Conservation (phyloP, 805 yeast species). For the Myxozyma monticola region DNA sequence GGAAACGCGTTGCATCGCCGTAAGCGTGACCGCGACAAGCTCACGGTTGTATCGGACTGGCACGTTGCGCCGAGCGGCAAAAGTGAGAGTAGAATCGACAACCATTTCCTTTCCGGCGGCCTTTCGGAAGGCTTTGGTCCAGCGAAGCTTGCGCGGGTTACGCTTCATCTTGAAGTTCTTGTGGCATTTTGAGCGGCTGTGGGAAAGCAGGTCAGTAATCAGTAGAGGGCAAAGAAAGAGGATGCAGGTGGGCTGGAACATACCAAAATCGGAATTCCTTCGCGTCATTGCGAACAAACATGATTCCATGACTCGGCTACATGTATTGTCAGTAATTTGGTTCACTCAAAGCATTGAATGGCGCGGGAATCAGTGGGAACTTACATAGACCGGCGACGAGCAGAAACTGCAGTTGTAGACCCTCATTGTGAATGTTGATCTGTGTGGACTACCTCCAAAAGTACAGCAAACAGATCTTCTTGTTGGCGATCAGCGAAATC, state of each 20-base stretch:
- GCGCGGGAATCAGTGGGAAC: too few species aligned
- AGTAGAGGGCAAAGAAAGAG: neutral
- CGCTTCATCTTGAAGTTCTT: slow-evolving; percentile 96
- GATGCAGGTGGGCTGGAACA: neutral
- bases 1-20: slow-evolving; percentile 94
- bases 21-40: slow-evolving; percentile 87
- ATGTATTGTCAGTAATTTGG: too few species aligned
- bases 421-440: slow-evolving; percentile 72
- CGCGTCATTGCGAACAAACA: slow-evolving; percentile 97
- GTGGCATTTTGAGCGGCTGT: slow-evolving; percentile 87
- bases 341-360: too few species aligned
- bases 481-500: too few species aligned
- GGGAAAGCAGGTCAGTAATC: neutral
- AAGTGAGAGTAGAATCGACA: slow-evolving; percentile 92
- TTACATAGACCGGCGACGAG: slow-evolving; percentile 84
- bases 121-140: slow-evolving; percentile 99
- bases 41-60: slow-evolving; percentile 98
- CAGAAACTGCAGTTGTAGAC: slow-evolving; percentile 92
- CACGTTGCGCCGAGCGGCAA: slow-evolving; percentile 95
- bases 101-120: slow-evolving; percentile 99
- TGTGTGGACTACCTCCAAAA: too few species aligned
- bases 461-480: too few species aligned
- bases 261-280: slow-evolving; percentile 91
- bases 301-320: slow-evolving; percentile 61
- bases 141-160: slow-evolving; percentile 85